These are phyloP conservation scores for Fusarium marasasianum DNA, from an alignment of 2,329 filamentous ascomycete species.

Conservation along the genomic window DNA sequence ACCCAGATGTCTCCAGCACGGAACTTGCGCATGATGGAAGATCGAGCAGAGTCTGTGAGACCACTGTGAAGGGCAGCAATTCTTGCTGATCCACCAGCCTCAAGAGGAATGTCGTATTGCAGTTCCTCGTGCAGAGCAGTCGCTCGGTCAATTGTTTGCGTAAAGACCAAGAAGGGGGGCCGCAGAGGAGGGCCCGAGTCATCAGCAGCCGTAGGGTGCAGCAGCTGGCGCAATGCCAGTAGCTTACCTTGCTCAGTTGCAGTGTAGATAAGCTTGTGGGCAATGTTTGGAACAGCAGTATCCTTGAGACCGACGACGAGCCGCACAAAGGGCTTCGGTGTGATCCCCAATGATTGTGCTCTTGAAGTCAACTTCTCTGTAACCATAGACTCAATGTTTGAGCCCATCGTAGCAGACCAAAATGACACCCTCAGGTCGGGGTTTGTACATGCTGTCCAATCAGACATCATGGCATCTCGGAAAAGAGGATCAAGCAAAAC, in stretches of 20 bases:
- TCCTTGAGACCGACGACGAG: constrained; percentile 97
- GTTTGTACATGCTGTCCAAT: constrained; percentile 83
- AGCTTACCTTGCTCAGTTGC: constrained; percentile 95
- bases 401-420: constrained; percentile 98
- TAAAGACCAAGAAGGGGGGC: constrained; percentile 94
- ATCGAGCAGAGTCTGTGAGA: constrained; percentile 78
- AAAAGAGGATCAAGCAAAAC: constrained; percentile 93
- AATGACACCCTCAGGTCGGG: constrained; percentile 77
- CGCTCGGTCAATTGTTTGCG: constrained; percentile 92
- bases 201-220: constrained; percentile 74
- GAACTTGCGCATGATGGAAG: constrained; percentile 87
- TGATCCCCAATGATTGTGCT: constrained; percentile 50
- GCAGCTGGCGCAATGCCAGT: constrained; percentile 86
- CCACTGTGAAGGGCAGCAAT: constrained; percentile 92
- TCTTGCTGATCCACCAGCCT: constrained; percentile 83
- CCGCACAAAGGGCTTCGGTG: constrained; percentile 71
- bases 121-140: constrained; percentile 88
- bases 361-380: constrained; percentile 71
- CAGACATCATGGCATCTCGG: constrained; percentile 82
- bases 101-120: constrained; percentile 90
- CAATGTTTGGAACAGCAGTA: constrained; percentile 90
- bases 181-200: constrained; percentile 71
- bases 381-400: constrained; percentile 84
- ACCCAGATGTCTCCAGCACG: constrained; percentile 95
- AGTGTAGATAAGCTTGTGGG: constrained; percentile 88